Conservation (phyloP, 331 rosid species). For the Pyracantha coccinea region DNA sequence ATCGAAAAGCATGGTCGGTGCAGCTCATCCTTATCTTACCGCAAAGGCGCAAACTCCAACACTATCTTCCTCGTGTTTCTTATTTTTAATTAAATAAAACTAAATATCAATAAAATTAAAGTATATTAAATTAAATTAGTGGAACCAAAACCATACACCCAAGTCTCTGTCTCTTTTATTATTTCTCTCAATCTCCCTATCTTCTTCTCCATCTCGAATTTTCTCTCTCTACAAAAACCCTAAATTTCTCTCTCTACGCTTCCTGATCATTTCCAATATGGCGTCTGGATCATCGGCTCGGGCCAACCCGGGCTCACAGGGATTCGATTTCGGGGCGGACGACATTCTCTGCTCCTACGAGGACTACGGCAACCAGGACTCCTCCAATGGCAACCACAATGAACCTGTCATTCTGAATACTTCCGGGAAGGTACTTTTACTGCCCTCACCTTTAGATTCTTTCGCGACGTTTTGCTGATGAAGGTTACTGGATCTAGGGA, state of each 20-base stretch:
- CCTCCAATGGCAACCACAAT: constrained; percentile 43
- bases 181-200: not conserved
- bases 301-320: constrained; percentile 53
- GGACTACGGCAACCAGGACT: constrained; percentile 53
- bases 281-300: constrained; percentile 88
- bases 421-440: constrained; percentile 46
- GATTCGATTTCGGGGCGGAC: constrained; percentile 65
- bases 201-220: not conserved
- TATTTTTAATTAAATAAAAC: not conserved
- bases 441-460: not conserved
- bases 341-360: constrained; percentile 73
- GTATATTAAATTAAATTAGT: too few species aligned
- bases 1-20: constrained; percentile 34
- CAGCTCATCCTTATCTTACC: constrained; percentile 46
- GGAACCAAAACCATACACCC: not conserved
- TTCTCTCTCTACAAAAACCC: not conserved
- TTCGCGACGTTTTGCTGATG: not conserved
- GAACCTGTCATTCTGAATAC: constrained; percentile 42
- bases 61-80: constrained; percentile 5
- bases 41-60: constrained; percentile 8
- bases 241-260: constrained; percentile 2
- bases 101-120: not conserved
- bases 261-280: constrained; percentile 27
- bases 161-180: not conserved
- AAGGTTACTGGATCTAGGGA: not conserved